Base-by-base conservation (phyloP, 2,329 filamentous ascomycete species). In the Talaromyces sp. region DNA sequence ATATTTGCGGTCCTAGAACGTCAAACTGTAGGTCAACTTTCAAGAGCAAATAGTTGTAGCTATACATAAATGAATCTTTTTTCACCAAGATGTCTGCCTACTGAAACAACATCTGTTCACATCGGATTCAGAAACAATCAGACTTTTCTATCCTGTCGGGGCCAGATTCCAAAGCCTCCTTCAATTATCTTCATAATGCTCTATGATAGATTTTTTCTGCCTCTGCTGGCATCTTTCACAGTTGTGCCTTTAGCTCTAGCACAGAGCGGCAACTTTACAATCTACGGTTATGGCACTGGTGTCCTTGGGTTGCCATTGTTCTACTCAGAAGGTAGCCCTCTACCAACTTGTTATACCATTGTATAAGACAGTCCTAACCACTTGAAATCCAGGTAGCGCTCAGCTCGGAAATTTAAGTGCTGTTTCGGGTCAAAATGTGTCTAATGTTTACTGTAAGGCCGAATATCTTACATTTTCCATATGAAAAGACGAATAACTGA, bases 371-470 rank as follows among this genome's bases (percentile, higher is more conserved):
- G 2, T 7, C n/a, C 35, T 56, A 8, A n/a, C 22, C 11, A 27
- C 17, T 33, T 17, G 45, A 4, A 49, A 49, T 27, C n/a, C n/a
- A 57, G 61, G 61, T 27, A 22, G 35, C 10, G 61, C 61, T 37
- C 50, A 63, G 11, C n/a, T 63, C n/a, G 61, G 61, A 19, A 33
- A 41, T 13, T 6, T 63, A 41, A 57, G n/a, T 27, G 2, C 39
- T 57, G n/a, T 41, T 25, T 9, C 39, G 19, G 33, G 50, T 11
- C 31, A 27, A 50, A 63, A 63, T 39, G 61, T 63, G 1, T 54
- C 61, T n/a, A 35, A 63, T 47, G 61, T 63, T n/a, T 63, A 49
- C 27, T 63, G 50, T 57, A 37, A 22, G 61, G n/a, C 19, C 19
- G 27, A 11, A 6, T 57, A 22, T 25, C n/a, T 35, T 22, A 19